Base-by-base conservation (phyloP, 129 eudicot species). In the Artemisia argyi region DNA sequence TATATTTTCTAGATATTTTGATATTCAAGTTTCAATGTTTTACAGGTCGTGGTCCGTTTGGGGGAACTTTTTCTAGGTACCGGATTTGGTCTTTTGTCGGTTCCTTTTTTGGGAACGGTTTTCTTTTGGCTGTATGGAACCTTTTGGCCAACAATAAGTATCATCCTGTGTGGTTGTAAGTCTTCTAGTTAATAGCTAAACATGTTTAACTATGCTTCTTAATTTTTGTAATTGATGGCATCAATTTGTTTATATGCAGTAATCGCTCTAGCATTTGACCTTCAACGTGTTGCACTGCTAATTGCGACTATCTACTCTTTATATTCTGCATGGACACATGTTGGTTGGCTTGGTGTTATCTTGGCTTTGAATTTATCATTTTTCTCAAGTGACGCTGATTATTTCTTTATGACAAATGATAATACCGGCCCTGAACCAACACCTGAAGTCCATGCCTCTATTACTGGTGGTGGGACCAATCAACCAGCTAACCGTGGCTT, bases 121-220 rank as follows among this genome's bases (percentile, higher is more conserved):
- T 68, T 86, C 72, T 80, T 95, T 68, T 95, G 99, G 97, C 66
- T 90, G 69, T 95, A 86, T 73, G 99, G 99, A 83, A 95, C 97
- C 91, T 95, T 95, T 72, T 95, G 99, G 97, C 84, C 94, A 10
- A 90, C 97, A 39, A 39, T 39, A 39, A 39, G 46, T 7, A 39
- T 54, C 22, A 54, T 54, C 11, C 20, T 54, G 59, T 54, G 17
- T 54, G 59, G 59, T 15, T 20, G 59, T 16, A 19, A 54, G 59
- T 16, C 59, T 1, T 54, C 1, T 2, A 16, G 3, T 1, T 17
- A 54, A 6, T 54, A 54, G 5, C 0, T n/a, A 39, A 39, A 39
- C 46, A 39, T 39, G 46, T 16, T 3, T 54, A 54, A 16, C 59
- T 5, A 7, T 66, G 55, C 39, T 30, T 10, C 13, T 18, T 12